Conservation (phyloP, 805 yeast species). For the Ogataea methylovora region DNA sequence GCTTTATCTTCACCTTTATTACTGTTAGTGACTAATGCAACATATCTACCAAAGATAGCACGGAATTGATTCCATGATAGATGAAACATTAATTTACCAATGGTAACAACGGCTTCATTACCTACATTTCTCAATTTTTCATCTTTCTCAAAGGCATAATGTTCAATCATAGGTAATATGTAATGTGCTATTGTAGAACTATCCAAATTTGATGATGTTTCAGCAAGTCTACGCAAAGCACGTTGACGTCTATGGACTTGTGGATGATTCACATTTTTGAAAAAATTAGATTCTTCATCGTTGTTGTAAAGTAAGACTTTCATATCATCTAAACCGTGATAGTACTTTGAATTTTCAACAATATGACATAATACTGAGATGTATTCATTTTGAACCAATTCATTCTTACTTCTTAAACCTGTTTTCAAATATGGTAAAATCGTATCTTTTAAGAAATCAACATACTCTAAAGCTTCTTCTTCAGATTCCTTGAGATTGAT, state of each 20-base stretch:
- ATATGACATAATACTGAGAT: slow-evolving; percentile 58
- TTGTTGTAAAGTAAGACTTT: slow-evolving; percentile 50
- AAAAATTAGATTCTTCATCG: slow-evolving; percentile 71
- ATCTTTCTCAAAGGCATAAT: slow-evolving; percentile 53
- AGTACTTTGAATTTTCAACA: slow-evolving; percentile 38
- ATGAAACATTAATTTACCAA: slow-evolving; percentile 48
- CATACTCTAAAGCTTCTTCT: slow-evolving; percentile 22
- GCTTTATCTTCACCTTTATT: slow-evolving; percentile 17
- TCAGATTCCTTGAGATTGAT: slow-evolving; percentile 23
- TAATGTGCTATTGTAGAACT: slow-evolving; percentile 67
- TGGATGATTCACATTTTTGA: slow-evolving; percentile 63
- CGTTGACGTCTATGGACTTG: slow-evolving; percentile 82
- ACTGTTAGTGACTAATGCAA: slow-evolving; percentile 22
- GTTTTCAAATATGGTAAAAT: slow-evolving; percentile 58
- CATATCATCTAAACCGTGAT: slow-evolving; percentile 56
- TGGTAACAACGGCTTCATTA: slow-evolving; percentile 56
- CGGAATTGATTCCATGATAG: slow-evolving; percentile 76
- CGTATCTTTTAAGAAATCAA: slow-evolving; percentile 39
- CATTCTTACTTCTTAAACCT: slow-evolving; percentile 59
- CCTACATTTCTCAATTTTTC: slow-evolving; percentile 56
- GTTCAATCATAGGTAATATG: slow-evolving; percentile 79
- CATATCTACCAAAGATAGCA: slow-evolving; percentile 66
- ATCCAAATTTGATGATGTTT: slow-evolving; percentile 33
- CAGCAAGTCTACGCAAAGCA: slow-evolving; percentile 63
- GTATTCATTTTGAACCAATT: slow-evolving; percentile 64